Evolutionary conservation across 164 flowering plant genomes (phyloP).

Genomic region (Chimonanthus praecox): DNA sequence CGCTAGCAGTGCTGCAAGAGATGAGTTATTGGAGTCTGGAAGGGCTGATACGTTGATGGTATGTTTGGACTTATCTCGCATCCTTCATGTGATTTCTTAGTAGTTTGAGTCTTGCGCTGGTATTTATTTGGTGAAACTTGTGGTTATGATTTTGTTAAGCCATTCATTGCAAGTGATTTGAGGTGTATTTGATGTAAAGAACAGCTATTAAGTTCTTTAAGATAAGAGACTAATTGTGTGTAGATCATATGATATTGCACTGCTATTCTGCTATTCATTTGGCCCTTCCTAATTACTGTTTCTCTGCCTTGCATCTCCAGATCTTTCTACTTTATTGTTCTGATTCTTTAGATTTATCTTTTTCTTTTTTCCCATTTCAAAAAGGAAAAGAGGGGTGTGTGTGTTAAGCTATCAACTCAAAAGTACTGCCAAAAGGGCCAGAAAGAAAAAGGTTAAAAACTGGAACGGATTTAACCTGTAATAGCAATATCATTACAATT

Average conservation of each 20-base stretch:
- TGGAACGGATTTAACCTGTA: too few relatives aligned
- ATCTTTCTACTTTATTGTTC: not conserved
- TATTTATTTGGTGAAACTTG: not conserved
- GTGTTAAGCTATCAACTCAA: too few relatives aligned
- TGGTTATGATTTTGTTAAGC: not conserved
- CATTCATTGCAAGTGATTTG: not conserved
- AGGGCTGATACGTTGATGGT: constrained; percentile 15
- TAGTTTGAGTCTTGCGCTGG: not conserved
- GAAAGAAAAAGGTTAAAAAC: too few relatives aligned
- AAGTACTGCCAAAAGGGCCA: too few relatives aligned
- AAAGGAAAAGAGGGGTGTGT: too few relatives aligned
- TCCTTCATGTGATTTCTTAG: not conserved
- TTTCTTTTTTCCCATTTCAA: too few relatives aligned
- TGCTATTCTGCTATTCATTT: not conserved
- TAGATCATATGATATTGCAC: not conserved
- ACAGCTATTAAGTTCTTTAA: not conserved
- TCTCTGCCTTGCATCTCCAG: not conserved
- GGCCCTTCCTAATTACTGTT: not conserved
- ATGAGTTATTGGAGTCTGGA: constrained; percentile 18
- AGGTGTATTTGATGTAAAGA: not conserved
- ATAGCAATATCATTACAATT: too few relatives aligned
- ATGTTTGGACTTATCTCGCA: not conserved
- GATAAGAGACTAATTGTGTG: too few relatives aligned
- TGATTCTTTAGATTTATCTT: too few relatives aligned
- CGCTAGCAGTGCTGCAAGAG: constrained; percentile 24